Evolutionary conservation across 805 yeast species (phyloP), one percentile per base, ranked within the genome.

Genomic region (Starmerella floris): DNA sequence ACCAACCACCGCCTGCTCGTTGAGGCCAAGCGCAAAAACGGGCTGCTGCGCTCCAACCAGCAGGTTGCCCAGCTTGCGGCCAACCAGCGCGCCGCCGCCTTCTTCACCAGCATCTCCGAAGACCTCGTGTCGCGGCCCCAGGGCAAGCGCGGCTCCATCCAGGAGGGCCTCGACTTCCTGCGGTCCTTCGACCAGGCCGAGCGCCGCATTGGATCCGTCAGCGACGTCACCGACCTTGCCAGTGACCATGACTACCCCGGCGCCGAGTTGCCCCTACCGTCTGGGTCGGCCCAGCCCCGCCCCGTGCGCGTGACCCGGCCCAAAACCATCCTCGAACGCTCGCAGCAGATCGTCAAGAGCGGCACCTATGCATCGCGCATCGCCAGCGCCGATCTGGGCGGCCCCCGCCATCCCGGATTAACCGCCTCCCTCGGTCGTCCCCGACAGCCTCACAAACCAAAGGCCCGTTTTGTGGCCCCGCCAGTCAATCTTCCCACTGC

Each of bases 91-190:
- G 47, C 53, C 8, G 26, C 33, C 28, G 53, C 55, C 19, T 46
- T 51, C 30, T 46, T 53, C 28, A 43, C 51, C 6, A 43, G 51
- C 36, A 40, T 53, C 20, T 44, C 57, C 15, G 51, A 43, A 8
- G 48, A 47, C 32, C 34, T 50, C 21, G 37, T 45, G 10, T 41
- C 45, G 8, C 38, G 46, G 23, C 53, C 54, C 8, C 38, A 17
- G 4, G 31, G 28, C 1, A 23, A 30, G 16, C 42, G 43, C 13
- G n/a, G 36, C 10, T 27, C 49, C 8, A 32, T 51, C 5, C 43
- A 48, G 23, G 56, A 52, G 20, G 43, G 50, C n/a, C 38, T 51
- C 16, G 39, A 30, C 30, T 52, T 50, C 22, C 27, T 52, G 26
- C 33, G 38, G 3, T 27, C 32, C 13, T 35, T 43, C 6, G 51